phyloP scores from a whole-genome alignment of 225 moss, liverwort and hornwort species.

The Antitrichia curtipendula region DNA sequence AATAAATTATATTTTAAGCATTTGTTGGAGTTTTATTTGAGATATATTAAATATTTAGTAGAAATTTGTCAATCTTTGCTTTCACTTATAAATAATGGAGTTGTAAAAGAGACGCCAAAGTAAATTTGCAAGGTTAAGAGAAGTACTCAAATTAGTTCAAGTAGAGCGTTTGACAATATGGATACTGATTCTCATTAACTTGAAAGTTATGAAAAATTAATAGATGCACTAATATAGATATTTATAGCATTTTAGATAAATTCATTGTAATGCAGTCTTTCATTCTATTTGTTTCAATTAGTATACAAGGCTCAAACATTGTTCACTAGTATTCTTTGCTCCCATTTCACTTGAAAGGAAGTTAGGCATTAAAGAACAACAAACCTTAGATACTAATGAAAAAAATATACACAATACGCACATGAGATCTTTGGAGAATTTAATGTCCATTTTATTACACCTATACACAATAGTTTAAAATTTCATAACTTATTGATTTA shows the following conservation, averaged over 20 bases:
- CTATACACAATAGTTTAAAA: not conserved
- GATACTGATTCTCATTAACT: not conserved
- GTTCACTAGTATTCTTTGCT: not conserved
- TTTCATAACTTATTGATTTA: not conserved
- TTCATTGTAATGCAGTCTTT: no score
- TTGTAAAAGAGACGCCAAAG: not conserved
- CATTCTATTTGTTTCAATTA: not conserved
- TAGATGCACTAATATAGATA: not conserved
- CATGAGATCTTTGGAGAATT: not conserved
- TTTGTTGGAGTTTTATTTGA: not conserved
- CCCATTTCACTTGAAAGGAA: not conserved
- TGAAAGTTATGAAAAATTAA: not conserved
- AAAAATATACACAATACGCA: not conserved
- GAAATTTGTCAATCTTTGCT: not conserved
- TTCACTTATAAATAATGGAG: not conserved
- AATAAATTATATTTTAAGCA: not conserved
- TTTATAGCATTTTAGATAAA: not conserved
- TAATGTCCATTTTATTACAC: not conserved
- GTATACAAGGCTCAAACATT: not conserved
- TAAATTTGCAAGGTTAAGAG: not conserved
- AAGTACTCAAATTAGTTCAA: not conserved
- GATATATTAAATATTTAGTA: not conserved
- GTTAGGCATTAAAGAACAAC: rapidly evolving
- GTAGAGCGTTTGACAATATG: not conserved
- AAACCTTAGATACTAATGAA: not conserved